Percentiles rank a stretch among this genome's conserved stretches.
These are phyloP conservation scores for Cystobasidium slooffiae DNA, from an alignment of 1,284 basidiomycete genomes.

Conservation along the genomic window DNA sequence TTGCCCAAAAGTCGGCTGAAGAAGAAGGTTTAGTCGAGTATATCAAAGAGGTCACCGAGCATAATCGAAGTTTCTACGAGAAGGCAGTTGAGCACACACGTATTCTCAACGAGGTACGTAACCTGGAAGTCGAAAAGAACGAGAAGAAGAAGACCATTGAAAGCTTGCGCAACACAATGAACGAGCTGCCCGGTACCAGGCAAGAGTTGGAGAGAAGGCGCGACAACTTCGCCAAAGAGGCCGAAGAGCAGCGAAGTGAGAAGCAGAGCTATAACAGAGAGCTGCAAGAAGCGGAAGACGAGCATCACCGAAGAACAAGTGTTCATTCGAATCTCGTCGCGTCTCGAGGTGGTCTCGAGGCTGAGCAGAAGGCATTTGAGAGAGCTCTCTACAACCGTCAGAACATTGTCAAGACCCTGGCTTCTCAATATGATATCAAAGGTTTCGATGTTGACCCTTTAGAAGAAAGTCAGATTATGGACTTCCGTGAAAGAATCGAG, in stretches of 20 bases:
- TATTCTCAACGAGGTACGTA: constrained; percentile 74
- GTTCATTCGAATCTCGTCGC: constrained; percentile 66
- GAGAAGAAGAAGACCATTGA: constrained; percentile 69
- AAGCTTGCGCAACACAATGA: constrained; percentile 63
- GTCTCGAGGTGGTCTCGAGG: constrained; percentile 67
- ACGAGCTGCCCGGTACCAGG: constrained; percentile 74
- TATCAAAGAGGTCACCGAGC: constrained; percentile 69
- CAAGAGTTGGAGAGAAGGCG: constrained; percentile 73
- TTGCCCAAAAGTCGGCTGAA: constrained; percentile 74
- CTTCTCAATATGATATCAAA: constrained; percentile 70
- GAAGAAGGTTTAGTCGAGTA: constrained; percentile 72
- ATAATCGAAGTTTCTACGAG: constrained; percentile 82
- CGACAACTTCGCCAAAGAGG: constrained; percentile 72
- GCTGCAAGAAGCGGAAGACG: constrained; percentile 68
- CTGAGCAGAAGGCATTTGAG: constrained; percentile 63
- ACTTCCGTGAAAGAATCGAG: constrained; percentile 69
- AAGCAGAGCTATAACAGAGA: constrained; percentile 61
- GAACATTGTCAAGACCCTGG: constrained; percentile 71
- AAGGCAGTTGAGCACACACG: constrained; percentile 80
- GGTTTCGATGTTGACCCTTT: constrained; percentile 73
- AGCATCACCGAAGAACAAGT: constrained; percentile 63
- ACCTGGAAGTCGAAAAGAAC: constrained; percentile 69
- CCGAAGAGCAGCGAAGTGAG: constrained; percentile 64
- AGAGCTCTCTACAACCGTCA: constrained; percentile 75
- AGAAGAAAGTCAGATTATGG: constrained; percentile 68